These are phyloP conservation scores for Aspergillus pseudoviridinutans DNA, from an alignment of 2,329 filamentous ascomycete genomes.

Conservation along the genomic window DNA sequence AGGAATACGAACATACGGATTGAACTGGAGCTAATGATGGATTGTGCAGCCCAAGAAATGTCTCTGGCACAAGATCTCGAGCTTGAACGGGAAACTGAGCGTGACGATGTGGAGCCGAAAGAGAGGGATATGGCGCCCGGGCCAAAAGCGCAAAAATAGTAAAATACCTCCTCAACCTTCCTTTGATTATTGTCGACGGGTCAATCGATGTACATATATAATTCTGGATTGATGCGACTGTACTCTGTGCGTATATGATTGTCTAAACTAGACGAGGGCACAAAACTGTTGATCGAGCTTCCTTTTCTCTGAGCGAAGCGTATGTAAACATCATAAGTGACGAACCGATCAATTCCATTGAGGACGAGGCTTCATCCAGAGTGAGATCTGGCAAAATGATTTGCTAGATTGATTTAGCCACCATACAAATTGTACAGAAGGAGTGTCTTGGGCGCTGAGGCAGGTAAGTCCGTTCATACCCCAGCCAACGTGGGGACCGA, in stretches of 20 bases:
- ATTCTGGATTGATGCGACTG: not conserved
- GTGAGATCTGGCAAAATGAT: too few species aligned
- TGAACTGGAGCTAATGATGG: slow-evolving; percentile 5
- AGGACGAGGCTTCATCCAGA: too few species aligned
- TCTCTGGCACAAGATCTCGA: slow-evolving; percentile 40
- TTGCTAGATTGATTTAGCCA: too few species aligned
- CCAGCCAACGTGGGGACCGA: not conserved
- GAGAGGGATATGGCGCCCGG: slow-evolving; percentile 11
- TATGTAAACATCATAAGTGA: not conserved
- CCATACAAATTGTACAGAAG: not conserved
- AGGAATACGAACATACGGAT: not conserved
- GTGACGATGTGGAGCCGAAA: slow-evolving; percentile 25
- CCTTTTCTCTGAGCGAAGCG: not conserved
- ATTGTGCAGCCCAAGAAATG: slow-evolving; percentile 57
- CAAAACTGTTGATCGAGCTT: not conserved
- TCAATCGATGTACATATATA: not conserved
- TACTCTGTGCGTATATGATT: not conserved
- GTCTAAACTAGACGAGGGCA: not conserved
- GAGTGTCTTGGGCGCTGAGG: not conserved
- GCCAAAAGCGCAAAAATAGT: slow-evolving; percentile 1
- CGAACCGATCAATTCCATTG: not conserved
- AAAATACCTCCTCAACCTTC: not conserved
- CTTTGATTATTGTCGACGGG: not conserved
- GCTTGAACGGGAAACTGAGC: slow-evolving; percentile 41
- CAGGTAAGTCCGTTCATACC: not conserved